Conservation (phyloP, 139 green algal species). For the Chlorella sp. region DNA sequence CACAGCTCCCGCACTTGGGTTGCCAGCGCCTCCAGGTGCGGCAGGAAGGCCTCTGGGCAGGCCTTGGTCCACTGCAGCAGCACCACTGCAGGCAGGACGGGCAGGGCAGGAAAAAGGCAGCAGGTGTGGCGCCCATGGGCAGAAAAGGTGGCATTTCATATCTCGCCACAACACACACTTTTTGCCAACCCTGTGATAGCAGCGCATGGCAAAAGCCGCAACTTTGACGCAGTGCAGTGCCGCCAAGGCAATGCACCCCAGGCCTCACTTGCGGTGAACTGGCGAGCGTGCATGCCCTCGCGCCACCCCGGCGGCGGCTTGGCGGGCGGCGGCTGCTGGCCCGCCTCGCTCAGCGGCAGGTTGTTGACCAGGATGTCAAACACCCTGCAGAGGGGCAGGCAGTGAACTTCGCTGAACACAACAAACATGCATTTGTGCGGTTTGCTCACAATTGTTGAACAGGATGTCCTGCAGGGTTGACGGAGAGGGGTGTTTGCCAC, state of each 20-base stretch:
- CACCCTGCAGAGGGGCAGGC: conserved; percentile 49
- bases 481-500: no score
- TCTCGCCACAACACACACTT: no score
- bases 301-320: conserved; percentile 50
- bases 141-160: no score
- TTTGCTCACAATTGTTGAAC: no score
- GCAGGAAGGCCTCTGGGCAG: conserved; percentile 62
- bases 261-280: conserved; percentile 30
- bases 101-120: background rate
- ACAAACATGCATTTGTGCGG: no score
- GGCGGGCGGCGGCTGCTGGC: conserved; percentile 41
- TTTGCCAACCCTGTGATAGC: no score
- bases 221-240: no score
- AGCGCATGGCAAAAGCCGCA: no score
- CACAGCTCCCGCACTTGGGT: conserved; percentile 63
- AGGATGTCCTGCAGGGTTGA: no score
- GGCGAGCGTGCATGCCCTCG: conserved; percentile 42
- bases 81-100: conserved; percentile 25
- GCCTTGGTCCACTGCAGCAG: conserved; percentile 57
- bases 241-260: no score
- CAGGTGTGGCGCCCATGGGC: no score
- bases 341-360: conserved; percentile 43
- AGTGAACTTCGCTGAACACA: no score
- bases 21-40: conserved; percentile 72
- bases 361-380: conserved; percentile 54